Base-by-base conservation (phyloP, 441 rosid species). In the Hypseocharis bilobata region DNA sequence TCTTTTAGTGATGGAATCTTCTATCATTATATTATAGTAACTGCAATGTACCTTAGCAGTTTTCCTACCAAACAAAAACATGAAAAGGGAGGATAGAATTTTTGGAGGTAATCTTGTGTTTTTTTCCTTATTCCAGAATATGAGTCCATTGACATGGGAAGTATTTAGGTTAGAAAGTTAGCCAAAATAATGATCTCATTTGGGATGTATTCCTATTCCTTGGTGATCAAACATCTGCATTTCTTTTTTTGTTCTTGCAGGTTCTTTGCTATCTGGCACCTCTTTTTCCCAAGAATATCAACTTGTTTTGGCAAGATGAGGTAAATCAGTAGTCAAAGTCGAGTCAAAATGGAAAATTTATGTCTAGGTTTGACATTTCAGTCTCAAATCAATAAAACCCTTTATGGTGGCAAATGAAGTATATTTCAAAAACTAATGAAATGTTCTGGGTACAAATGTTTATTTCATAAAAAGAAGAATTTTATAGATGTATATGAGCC, bases 301-400 rank as follows among this genome's bases (percentile, higher is more conserved):
- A 79, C 80, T 75, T 93, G 85, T 88, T 87, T 81, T 93, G 97
- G 99, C 97, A 93, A 78, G 99, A 93, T 76, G 99, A 94, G 99
- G 99, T 94, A 86, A 62, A 66, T 51, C 71, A 65, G 52, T 74
- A 63, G 74, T 74, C 65, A 58, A 60, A 59, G 69, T 69, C 49
- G 64, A 54, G 55, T 44, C 65, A 22, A 55, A 55, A 58, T 59
- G 42, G 23, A 65, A 69, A 36, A 20, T 58, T 67, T 52, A 64
- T 66, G 62, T 55, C 42, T 45, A 26, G 71, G 58, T 62, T 70
- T 25, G 59, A 56, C 57, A 16, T 67, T 72, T 23, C 23, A 19
- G 45, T 51, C 28, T 63, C 34, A 27, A 54, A 47, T 8, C 29
- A 28, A 56, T 54, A 66, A 19, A 63, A 25, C 44, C 49, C 19